Conservation (phyloP, 106 monocot species). For the Acorus calamus region DNA sequence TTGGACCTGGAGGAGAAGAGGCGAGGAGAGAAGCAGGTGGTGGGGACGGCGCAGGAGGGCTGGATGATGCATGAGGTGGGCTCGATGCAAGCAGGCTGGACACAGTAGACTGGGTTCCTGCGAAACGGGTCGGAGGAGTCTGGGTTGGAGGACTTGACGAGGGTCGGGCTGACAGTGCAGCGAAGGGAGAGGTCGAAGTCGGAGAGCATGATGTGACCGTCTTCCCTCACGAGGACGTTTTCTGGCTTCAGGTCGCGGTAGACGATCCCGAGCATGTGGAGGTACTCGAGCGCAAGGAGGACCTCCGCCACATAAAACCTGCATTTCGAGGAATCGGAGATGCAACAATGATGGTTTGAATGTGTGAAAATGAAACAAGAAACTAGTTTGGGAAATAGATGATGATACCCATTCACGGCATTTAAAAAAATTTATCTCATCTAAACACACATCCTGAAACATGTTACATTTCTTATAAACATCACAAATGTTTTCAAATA, state of each 20-base stretch:
- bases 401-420: no score
- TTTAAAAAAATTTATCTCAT: no score
- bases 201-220: slow-evolving; percentile 39
- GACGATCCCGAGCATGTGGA: slow-evolving; percentile 38
- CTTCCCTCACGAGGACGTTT: slow-evolving; percentile 33
- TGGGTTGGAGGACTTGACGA: slow-evolving; percentile 6
- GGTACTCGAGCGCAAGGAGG: slow-evolving; percentile 30
- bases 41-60: slow-evolving; percentile 10
- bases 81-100: slow-evolving; percentile 8
- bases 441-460: no score
- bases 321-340: neutral
- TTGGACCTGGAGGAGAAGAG: slow-evolving; percentile 14
- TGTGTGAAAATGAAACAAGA: no score
- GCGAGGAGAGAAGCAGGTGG: slow-evolving; percentile 12
- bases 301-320: slow-evolving; percentile 39
- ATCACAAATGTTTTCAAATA: no score
- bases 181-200: slow-evolving; percentile 44
- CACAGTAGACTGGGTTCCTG: slow-evolving; percentile 7
- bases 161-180: slow-evolving; percentile 9
- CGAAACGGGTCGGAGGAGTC: slow-evolving; percentile 1
- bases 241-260: slow-evolving; percentile 37
- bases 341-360: no score
- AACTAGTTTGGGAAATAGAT: no score
- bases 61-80: slow-evolving; percentile 2
- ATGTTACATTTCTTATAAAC: no score